Evolutionary conservation across 169 alveolate species (phyloP).

Genomic region (Eimeria zaria): DNA sequence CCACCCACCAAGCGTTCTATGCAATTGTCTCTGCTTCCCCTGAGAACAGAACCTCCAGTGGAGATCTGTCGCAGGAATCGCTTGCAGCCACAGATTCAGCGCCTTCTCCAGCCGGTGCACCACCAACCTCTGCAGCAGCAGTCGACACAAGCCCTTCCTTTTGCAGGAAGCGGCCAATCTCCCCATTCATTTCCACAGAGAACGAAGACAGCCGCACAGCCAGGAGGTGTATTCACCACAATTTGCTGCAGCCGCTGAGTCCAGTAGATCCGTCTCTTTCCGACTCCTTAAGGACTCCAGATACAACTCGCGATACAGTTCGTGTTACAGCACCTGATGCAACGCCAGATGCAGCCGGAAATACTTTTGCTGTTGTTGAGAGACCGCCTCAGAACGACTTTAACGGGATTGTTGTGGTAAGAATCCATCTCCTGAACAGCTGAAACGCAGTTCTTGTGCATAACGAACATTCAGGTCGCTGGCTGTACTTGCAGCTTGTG

Average conservation of each 20-base stretch:
- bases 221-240: neutral
- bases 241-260: neutral
- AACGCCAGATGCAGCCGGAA: neutral
- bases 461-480: neutral
- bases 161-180: neutral
- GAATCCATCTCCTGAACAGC: neutral
- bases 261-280: constrained; percentile 20
- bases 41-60: neutral
- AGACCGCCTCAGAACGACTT: neutral
- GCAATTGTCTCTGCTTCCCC: neutral
- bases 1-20: neutral
- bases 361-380: neutral
- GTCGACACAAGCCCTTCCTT: neutral
- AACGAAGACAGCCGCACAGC: neutral
- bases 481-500: neutral
- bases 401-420: neutral
- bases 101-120: neutral
- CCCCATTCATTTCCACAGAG: neutral
- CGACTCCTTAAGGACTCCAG: neutral
- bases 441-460: neutral
- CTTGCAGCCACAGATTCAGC: neutral
- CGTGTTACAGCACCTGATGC: neutral
- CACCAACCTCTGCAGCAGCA: neutral
- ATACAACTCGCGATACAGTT: neutral
- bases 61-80: neutral